Base-by-base conservation (phyloP, 2,329 filamentous ascomycete genomes). In the Lachnellula subtilissima region DNA sequence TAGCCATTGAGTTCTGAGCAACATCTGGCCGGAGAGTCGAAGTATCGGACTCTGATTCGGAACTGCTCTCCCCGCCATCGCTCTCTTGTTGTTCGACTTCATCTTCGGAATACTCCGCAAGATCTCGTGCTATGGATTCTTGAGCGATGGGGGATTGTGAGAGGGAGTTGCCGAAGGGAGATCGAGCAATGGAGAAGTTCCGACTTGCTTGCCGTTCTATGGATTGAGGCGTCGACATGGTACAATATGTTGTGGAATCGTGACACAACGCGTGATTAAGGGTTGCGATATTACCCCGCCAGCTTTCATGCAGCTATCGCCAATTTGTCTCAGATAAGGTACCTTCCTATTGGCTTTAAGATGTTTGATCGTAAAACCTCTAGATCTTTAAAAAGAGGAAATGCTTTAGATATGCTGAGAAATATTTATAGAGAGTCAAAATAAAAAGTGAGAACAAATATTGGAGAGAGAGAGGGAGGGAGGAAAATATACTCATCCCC, bases 121-220 rank as follows among this genome's bases (percentile, higher is more conserved):
- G 73, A 68, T 91, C 87, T 39, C 82, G 77, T 6, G 84, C 84
- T 55, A 91, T 76, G 36, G 82, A 80, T 32, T 82, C 81, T 60
- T 87, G 82, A 1, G 84, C 86, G 48, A 88, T 76, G 22, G 86
- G 85, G n/a, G 86, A 87, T 28, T 77, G 75, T 22, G 82, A 78
- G 25, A 75, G 74, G 5, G 76, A 78, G 39, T 67, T 68, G 52
- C 71, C 66, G 61, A 72, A 71, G 12, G 64, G 70, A 61, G 62
- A 71, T 55, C 70, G 71, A 62, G 57, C 50, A 53, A 64, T 54
- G 4, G 65, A 64, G 48, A 55, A 58, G 50, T 61, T 54, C 28
- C 58, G 51, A 14, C 50, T 22, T 4, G 55, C 50, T 25, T 54
- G 47, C 23, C 43, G 23, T 45, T 55, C 59, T 36, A 69, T 69